phyloP scores from a whole-genome alignment of 2,329 filamentous ascomycete species.

The Sphaceloma murrayae region DNA sequence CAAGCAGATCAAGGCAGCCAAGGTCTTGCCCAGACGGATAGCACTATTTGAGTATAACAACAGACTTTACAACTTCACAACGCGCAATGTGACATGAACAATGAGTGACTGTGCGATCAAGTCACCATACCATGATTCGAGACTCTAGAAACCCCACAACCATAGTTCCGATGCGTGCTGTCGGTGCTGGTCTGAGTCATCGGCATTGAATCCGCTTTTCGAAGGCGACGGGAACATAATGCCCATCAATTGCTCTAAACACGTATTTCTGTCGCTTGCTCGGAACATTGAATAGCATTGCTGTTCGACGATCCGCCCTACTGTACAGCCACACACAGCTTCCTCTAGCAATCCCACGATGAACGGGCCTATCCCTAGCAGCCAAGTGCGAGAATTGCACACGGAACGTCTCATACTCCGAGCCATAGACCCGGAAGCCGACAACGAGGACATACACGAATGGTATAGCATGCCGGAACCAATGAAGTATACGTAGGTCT shows the following conservation, averaged over 20 bases:
- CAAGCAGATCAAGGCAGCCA: neutral
- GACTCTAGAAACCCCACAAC: too few species aligned
- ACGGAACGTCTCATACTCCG: constrained; percentile 8
- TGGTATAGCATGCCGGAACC: constrained; percentile 1
- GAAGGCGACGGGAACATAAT: too few species aligned
- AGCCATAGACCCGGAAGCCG: constrained; percentile 6
- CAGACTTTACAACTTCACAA: too few species aligned
- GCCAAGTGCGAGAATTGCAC: neutral
- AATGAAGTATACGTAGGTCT: constrained; percentile 6
- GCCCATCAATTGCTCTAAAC: neutral
- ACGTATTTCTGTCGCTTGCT: neutral
- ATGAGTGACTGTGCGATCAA: too few species aligned
- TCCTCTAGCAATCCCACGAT: neutral
- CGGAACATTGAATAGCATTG: too few species aligned
- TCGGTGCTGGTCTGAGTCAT: neutral
- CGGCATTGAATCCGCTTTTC: neutral
- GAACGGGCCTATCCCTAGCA: neutral
- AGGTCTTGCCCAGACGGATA: too few species aligned
- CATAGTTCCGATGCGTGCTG: too few species aligned
- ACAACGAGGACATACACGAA: constrained; percentile 9
- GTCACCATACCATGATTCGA: too few species aligned
- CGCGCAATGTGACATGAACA: too few species aligned
- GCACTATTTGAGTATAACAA: too few species aligned
- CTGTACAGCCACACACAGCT: neutral
- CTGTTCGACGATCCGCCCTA: too few species aligned